These are phyloP conservation scores for Hamamelis virginiana DNA, from an alignment of 164 flowering plant species.

Conservation along the genomic window DNA sequence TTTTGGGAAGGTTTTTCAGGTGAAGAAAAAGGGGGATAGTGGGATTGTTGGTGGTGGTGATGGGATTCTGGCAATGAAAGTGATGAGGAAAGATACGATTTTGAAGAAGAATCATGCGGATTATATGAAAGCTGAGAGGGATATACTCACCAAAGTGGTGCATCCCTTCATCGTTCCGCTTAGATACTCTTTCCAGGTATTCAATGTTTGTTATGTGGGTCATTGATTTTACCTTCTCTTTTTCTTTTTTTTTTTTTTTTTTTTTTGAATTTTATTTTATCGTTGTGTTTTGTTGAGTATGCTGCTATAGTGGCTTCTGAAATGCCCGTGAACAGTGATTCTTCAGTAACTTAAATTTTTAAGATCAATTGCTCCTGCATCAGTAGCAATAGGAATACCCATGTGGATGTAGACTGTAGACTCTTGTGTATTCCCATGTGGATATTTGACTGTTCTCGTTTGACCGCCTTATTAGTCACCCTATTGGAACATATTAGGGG, in stretches of 20 bases:
- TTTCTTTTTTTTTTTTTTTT: background rate
- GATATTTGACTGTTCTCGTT: too few relatives aligned
- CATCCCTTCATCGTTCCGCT: constrained; percentile 90
- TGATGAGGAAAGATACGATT: constrained; percentile 85
- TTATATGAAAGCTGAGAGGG: constrained; percentile 92
- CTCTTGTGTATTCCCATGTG: too few relatives aligned
- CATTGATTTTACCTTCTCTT: too few relatives aligned
- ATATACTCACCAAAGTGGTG: constrained; percentile 74
- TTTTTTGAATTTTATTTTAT: background rate
- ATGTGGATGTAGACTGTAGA: too few relatives aligned
- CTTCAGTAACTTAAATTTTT: background rate
- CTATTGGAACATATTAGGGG: too few relatives aligned
- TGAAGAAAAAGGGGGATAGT: constrained; percentile 45
- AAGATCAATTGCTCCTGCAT: background rate
- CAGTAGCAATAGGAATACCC: too few relatives aligned
- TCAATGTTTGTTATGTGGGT: too few relatives aligned
- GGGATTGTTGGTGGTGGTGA: constrained; percentile 31
- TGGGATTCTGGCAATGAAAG: constrained; percentile 91
- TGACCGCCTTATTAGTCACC: too few relatives aligned
- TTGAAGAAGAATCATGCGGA: constrained; percentile 79
- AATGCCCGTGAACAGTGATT: background rate
- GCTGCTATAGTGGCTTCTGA: background rate
- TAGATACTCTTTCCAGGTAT: constrained; percentile 84
- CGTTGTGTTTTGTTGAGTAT: too few relatives aligned
- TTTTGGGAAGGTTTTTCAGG: constrained; percentile 85